Evolutionary conservation across 176 grass and related monocot species (phyloP).

Genomic region (Sorghum bicolor): DNA sequence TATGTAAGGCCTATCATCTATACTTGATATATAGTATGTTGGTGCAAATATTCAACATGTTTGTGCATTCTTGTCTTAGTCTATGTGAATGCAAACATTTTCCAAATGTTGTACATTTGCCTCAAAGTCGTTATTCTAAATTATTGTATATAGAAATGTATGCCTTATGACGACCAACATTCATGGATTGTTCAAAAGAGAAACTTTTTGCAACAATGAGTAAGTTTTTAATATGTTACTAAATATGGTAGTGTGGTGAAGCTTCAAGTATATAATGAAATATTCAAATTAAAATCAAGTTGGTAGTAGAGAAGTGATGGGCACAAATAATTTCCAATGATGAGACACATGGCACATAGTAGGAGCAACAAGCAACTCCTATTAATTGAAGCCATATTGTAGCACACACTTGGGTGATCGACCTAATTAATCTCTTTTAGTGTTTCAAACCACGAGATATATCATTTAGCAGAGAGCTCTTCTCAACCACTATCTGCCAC

Average conservation of each 20-base stretch:
- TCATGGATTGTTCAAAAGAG: background rate
- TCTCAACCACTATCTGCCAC: too few relatives aligned
- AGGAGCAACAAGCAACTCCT: too few relatives aligned
- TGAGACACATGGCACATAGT: background rate
- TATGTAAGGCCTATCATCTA: background rate
- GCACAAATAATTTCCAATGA: background rate
- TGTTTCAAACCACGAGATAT: background rate
- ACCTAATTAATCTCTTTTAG: background rate
- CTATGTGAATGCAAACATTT: background rate
- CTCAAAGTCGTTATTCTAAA: background rate
- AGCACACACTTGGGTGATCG: background rate
- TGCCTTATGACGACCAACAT: too few relatives aligned
- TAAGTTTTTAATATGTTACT: background rate
- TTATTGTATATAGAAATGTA: background rate
- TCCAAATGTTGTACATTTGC: background rate
- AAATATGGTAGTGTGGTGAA: background rate
- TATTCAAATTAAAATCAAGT: background rate
- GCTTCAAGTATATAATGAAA: background rate
- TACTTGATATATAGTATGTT: background rate
- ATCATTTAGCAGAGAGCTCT: too few relatives aligned
- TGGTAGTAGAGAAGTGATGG: background rate
- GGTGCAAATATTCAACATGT: background rate
- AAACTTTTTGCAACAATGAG: background rate
- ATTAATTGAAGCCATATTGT: too few relatives aligned
- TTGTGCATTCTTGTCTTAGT: background rate